Conservation (phyloP, 2,329 filamentous ascomycete species). For the Elsinoe ampelina region DNA sequence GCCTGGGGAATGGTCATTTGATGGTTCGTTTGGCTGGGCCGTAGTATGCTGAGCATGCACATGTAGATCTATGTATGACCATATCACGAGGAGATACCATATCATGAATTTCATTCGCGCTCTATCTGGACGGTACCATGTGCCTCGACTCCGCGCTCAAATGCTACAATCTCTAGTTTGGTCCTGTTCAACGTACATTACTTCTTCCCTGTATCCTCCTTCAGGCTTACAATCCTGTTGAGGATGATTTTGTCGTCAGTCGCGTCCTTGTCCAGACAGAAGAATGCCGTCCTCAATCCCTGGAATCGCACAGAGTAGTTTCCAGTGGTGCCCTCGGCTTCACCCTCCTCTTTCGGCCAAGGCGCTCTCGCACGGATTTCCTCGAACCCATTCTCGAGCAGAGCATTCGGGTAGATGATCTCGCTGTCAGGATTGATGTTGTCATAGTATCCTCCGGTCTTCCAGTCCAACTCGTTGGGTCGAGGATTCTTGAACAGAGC, state of each 20-base stretch:
- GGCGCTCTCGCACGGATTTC: conserved; percentile 65
- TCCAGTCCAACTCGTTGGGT: conserved; percentile 58
- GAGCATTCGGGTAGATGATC: conserved; percentile 63
- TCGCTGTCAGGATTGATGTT: conserved; percentile 81
- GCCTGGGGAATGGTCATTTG: conserved; percentile 31
- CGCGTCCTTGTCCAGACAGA: conserved; percentile 67
- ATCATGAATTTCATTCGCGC: conserved; percentile 11
- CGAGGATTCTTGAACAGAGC: conserved; percentile 79
- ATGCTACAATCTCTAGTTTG: background rate
- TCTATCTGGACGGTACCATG: background rate
- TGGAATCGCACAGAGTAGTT: conserved; percentile 81
- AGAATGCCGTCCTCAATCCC: conserved; percentile 80
- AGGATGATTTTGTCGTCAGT: conserved; percentile 67
- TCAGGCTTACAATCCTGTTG: conserved; percentile 85
- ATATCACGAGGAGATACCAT: conserved; percentile 5
- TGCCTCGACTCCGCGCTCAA: conserved; percentile 6
- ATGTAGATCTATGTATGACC: background rate
- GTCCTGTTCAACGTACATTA: background rate
- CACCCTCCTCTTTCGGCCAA: conserved; percentile 72
- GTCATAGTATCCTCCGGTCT: conserved; percentile 68
- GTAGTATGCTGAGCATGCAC: conserved; percentile 3
- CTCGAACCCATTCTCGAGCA: conserved; percentile 75
- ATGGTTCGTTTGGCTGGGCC: conserved; percentile 37
- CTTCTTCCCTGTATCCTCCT: conserved; percentile 71
- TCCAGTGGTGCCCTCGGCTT: conserved; percentile 46